Evolutionary conservation across 345 rosid species (phyloP).

Genomic region (thale cress (Arabidopsis thaliana)): TAIR10.1 NC_003071.7:7003001-7003500

Average conservation of each 20-base stretch:
- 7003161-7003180: slow-evolving; percentile 59
- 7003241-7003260: slow-evolving; percentile 44
- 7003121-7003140: slow-evolving; percentile 89
- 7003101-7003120: slow-evolving; percentile 57
- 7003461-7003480: slow-evolving; percentile 54
- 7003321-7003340: slow-evolving; percentile 61
- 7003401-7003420: slow-evolving; percentile 72
- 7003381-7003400: slow-evolving; percentile 79
- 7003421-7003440: slow-evolving; percentile 66
- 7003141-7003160: slow-evolving; percentile 60
- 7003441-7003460: slow-evolving; percentile 59
- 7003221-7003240: slow-evolving; percentile 54
- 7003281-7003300: slow-evolving; percentile 24
- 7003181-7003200: slow-evolving; percentile 53
- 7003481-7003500: slow-evolving; percentile 62
- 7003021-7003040: slow-evolving; percentile 65
- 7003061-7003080: slow-evolving; percentile 73
- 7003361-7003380: slow-evolving; percentile 64
- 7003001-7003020: slow-evolving; percentile 63
- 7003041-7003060: slow-evolving; percentile 56
- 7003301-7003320: slow-evolving; percentile 63
- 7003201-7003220: slow-evolving; percentile 59
- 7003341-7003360: slow-evolving; percentile 54
- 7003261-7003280: slow-evolving; percentile 50
- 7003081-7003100: slow-evolving; percentile 57